phyloP scores from a whole-genome alignment of 2,329 filamentous ascomycete species.

The Pseudogymnoascus sp. region DNA sequence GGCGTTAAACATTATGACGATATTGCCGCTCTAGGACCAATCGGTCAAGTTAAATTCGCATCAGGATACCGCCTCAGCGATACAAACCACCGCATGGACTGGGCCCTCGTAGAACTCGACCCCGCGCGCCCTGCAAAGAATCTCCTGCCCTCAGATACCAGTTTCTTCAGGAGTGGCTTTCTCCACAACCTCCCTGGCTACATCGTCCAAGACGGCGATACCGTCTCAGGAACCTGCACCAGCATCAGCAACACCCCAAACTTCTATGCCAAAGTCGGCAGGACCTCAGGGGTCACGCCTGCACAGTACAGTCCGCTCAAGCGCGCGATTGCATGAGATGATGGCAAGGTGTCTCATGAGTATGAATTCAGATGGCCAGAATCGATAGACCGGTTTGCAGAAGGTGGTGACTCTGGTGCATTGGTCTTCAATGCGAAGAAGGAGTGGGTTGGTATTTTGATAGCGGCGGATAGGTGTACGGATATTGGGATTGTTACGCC shows the following conservation, averaged over 20 bases:
- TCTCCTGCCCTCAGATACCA: not conserved
- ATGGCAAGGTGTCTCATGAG: not conserved
- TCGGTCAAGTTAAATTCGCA: not conserved
- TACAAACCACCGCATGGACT: not conserved
- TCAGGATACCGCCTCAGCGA: not conserved
- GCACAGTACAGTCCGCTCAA: not conserved
- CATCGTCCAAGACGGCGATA: not conserved
- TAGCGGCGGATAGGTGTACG: not conserved
- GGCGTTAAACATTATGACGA: too few species aligned
- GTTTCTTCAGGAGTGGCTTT: not conserved
- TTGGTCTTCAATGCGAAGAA: not conserved
- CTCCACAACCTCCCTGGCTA: too few species aligned
- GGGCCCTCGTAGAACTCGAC: not conserved
- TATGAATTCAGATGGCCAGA: not conserved
- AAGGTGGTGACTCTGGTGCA: not conserved
- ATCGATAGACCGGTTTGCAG: not conserved
- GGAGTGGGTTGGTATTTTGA: not conserved
- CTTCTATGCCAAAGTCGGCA: not conserved
- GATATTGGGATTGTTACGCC: not conserved
- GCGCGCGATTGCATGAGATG: not conserved
- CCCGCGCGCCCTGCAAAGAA: too few species aligned
- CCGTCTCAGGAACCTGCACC: not conserved
- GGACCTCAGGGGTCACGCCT: not conserved
- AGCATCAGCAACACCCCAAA: not conserved
- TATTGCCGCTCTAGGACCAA: not conserved